Conservation (phyloP, 1,284 basidiomycete species). For the Microbotryum violaceum region DNA sequence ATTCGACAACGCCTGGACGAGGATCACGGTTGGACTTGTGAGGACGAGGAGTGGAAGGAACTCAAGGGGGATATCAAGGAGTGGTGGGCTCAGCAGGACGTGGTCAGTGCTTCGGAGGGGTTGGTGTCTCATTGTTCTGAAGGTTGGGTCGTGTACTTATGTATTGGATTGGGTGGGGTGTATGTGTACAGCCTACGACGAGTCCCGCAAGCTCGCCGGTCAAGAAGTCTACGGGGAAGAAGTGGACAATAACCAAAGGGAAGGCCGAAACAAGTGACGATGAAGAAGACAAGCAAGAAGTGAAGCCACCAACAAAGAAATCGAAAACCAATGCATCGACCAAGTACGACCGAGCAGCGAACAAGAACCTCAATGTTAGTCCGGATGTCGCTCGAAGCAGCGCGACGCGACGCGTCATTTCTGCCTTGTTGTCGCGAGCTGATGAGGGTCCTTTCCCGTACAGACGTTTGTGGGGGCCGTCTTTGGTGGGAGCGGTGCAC, state of each 20-base stretch:
- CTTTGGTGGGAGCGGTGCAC: constrained; percentile 31
- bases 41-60: not conserved
- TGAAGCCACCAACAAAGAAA: too few relatives aligned
- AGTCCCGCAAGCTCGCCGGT: not conserved
- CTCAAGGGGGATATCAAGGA: not conserved
- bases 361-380: not conserved
- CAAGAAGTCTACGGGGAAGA: not conserved
- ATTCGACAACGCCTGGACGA: not conserved
- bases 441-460: not conserved
- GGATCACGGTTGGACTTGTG: not conserved
- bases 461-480: not conserved
- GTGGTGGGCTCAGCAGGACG: not conserved
- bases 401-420: not conserved
- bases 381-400: not conserved
- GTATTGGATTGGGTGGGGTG: not conserved
- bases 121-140: too few relatives aligned
- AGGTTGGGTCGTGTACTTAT: not conserved
- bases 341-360: not conserved
- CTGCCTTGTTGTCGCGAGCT: not conserved
- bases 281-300: too few relatives aligned
- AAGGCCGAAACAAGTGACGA: too few relatives aligned
- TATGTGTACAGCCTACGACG: not conserved
- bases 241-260: not conserved
- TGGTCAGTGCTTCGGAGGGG: not conserved
- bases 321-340: not conserved